Evolutionary conservation across 2,329 filamentous ascomycete genomes (phyloP), one percentile per base, ranked within the genome.

Genomic region (Fusarium sp.): DNA sequence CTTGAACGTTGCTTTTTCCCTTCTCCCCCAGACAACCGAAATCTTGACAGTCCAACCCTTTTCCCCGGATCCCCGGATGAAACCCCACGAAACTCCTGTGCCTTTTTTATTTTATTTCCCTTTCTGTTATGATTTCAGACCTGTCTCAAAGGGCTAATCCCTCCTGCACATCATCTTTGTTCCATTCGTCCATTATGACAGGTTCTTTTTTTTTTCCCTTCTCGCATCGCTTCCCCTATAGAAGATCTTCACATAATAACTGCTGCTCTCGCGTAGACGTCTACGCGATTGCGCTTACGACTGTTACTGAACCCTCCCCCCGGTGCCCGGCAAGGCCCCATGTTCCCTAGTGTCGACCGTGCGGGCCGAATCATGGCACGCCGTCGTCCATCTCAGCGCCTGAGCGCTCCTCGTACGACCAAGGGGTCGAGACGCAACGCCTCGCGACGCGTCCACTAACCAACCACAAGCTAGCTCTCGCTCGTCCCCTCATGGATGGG

Each of bases 11-110:
- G 60, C 60, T 53, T 53, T 62, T 55, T 57, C 12, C 51, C 33
- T n/a, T 16, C 42, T 20, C 36, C 44, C 59, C 59, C 59, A 38
- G 42, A 38, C 59, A 27, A 24, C n/a, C 49, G 22, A 33, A 53
- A 35, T 24, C 29, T 29, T 61, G 36, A 17, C 42, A 51, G 56
- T 29, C 44, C 16, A 20, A 22, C 29, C 51, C 53, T 36, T 35
- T 56, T 62, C 59, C 59, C 59, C 60, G 35, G 60, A 62, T 33
- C 31, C 60, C 60, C 60, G 46, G 60, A 55, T 62, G 46, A 27
- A 62, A 42, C 60, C 60, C 60, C 60, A 62, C 60, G 60, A 62
- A 55, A 55, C 46, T 14, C 14, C n/a, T 29, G 14, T 49, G 14
- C 29, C 8, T 55, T 33, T 36, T 55, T 55, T n/a, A n/a, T n/a